A percentile compares a stretch with the other conserved stretches of the same genome.
Evolutionary conservation across 1,284 basidiomycete genomes (phyloP).

Genomic region (Trametes hirsuta): DNA sequence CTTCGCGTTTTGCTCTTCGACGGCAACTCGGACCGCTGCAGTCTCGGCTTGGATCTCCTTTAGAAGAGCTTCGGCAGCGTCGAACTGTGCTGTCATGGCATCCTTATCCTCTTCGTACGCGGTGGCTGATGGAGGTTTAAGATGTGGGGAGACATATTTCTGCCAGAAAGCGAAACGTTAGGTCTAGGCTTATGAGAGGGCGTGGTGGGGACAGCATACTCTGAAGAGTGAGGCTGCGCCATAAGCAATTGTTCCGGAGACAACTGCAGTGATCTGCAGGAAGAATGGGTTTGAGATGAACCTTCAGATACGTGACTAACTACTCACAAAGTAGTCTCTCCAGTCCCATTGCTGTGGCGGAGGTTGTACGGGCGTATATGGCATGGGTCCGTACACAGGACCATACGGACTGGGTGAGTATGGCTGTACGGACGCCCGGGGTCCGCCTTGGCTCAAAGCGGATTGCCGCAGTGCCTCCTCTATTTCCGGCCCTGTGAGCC

Average conservation of each 20-base stretch:
- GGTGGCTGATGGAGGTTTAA: constrained; percentile 86
- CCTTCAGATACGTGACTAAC: background rate
- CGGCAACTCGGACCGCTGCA: constrained; percentile 68
- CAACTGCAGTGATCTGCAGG: constrained; percentile 86
- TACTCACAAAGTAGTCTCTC: constrained; percentile 91
- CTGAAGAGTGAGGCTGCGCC: constrained; percentile 86
- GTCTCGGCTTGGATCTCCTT: constrained; percentile 85
- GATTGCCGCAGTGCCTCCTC: constrained; percentile 82
- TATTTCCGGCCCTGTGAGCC: constrained; percentile 84
- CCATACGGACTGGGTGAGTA: constrained; percentile 36
- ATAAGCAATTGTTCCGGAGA: constrained; percentile 90
- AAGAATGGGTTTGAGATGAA: background rate
- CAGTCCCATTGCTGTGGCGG: constrained; percentile 75
- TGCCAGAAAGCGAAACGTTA: constrained; percentile 35
- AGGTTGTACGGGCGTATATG: constrained; percentile 44
- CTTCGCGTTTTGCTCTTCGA: constrained; percentile 83
- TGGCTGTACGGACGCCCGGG: constrained; percentile 22
- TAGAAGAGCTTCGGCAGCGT: constrained; percentile 84
- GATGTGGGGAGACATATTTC: constrained; percentile 93
- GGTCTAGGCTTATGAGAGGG: background rate
- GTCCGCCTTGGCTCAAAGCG: constrained; percentile 37
- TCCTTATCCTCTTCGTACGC: constrained; percentile 91
- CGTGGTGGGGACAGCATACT: constrained; percentile 46
- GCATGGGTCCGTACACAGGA: constrained; percentile 46
- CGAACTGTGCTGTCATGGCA: constrained; percentile 88